These are phyloP conservation scores for Penicillium sclerotiorum DNA, from an alignment of 2,329 filamentous ascomycete genomes.

Conservation along the genomic window DNA sequence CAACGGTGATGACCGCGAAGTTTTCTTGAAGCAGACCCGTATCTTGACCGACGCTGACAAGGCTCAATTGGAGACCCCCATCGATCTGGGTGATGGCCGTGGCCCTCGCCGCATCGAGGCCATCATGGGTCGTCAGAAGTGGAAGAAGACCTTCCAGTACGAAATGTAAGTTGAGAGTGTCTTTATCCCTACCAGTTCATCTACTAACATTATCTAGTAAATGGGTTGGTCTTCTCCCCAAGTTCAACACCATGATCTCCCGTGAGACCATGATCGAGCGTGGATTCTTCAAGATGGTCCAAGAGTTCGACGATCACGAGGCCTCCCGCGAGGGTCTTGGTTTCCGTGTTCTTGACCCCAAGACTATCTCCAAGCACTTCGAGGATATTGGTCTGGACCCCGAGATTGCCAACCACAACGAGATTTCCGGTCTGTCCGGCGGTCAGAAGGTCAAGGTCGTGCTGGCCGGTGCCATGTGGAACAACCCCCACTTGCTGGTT, in stretches of 20 bases:
- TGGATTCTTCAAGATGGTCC: constrained; percentile 89
- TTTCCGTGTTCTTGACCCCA: constrained; percentile 89
- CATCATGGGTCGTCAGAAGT: constrained; percentile 95
- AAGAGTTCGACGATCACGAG: constrained; percentile 99
- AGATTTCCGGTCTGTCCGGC: constrained; percentile 92
- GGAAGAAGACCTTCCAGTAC: constrained; percentile 98
- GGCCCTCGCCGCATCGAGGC: constrained; percentile 77
- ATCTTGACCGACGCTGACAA: constrained; percentile 82
- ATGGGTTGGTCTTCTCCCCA: constrained; percentile 86
- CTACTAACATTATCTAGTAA: constrained; percentile 57
- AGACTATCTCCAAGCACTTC: constrained; percentile 96
- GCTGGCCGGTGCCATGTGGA: constrained; percentile 95
- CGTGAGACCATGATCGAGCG: constrained; percentile 85
- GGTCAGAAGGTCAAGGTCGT: constrained; percentile 99
- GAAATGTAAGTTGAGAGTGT: constrained; percentile 68
- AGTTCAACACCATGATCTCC: constrained; percentile 89
- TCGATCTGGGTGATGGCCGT: constrained; percentile 83
- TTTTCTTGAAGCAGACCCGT: constrained; percentile 96
- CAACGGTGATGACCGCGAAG: constrained; percentile 94
- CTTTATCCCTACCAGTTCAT: background rate
- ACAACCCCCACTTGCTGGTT: constrained; percentile 96
- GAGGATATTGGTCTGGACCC: constrained; percentile 95
- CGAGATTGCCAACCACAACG: constrained; percentile 98
- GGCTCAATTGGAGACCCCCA: constrained; percentile 85
- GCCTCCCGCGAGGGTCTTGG: constrained; percentile 97